phyloP scores from a whole-genome alignment of 805 yeast genomes.

The Candida michaelii region DNA sequence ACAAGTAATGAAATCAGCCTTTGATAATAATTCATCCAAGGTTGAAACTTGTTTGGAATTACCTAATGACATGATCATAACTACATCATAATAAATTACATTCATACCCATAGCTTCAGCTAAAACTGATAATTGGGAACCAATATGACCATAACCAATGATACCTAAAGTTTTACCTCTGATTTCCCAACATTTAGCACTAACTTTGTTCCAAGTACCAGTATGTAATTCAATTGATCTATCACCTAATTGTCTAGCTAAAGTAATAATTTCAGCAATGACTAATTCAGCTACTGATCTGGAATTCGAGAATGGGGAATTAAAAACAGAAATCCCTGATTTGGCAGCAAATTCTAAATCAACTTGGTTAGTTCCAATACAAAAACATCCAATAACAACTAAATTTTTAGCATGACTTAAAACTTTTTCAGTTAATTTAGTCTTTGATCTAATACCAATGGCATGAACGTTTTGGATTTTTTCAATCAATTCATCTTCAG shows the following conservation, averaged over 20 bases:
- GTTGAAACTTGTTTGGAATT: slow-evolving; percentile 90
- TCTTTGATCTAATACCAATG: slow-evolving; percentile 96
- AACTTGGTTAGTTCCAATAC: slow-evolving; percentile 98
- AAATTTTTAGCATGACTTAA: slow-evolving; percentile 85
- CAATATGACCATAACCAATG: slow-evolving; percentile 97
- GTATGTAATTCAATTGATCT: slow-evolving; percentile 94
- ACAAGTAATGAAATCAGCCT: slow-evolving; percentile 85
- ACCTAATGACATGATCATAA: slow-evolving; percentile 94
- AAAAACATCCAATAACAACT: slow-evolving; percentile 93
- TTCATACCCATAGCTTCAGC: slow-evolving; percentile 99
- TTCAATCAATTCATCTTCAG: slow-evolving; percentile 92
- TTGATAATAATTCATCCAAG: slow-evolving; percentile 74
- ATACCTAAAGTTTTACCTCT: slow-evolving; percentile 98
- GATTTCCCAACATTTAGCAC: slow-evolving; percentile 96
- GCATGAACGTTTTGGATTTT: slow-evolving; percentile 94
- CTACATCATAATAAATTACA: slow-evolving; percentile 87
- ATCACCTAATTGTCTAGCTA: slow-evolving; percentile 96
- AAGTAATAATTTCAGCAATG: slow-evolving; percentile 87
- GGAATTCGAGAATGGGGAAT: slow-evolving; percentile 97
- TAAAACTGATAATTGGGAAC: slow-evolving; percentile 91
- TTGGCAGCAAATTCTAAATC: slow-evolving; percentile 89
- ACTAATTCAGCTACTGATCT: slow-evolving; percentile 98
- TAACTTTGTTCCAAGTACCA: slow-evolving; percentile 97
- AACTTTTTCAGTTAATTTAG: slow-evolving; percentile 77
- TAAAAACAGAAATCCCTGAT: slow-evolving; percentile 93